Conservation (phyloP, 345 rosid species). For the Lenwebbia sp. region DNA sequence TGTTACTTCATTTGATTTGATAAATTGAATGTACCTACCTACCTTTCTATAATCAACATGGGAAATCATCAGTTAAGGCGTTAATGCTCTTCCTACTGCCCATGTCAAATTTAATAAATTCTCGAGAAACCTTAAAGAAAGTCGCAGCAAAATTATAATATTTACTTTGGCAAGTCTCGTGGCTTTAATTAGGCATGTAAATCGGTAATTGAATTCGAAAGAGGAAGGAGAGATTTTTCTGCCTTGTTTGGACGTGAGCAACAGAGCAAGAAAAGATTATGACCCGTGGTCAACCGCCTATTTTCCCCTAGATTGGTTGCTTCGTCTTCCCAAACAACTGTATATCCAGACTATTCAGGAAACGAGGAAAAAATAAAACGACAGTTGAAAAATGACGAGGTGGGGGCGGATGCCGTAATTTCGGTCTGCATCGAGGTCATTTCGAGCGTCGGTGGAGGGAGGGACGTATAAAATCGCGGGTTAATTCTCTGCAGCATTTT, state of each 20-base stretch:
- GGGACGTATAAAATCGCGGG: not conserved
- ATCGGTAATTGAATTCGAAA: not conserved
- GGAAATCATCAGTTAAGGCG: accelerated
- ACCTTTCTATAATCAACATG: not conserved
- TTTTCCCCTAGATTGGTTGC: not conserved
- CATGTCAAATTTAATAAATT: not conserved
- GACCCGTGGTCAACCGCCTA: not conserved
- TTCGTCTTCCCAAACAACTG: not conserved
- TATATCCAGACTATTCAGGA: not conserved
- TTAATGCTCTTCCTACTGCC: not conserved
- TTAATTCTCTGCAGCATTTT: not conserved
- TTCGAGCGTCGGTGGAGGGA: not conserved
- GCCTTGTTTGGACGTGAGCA: not conserved
- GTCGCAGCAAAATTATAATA: accelerated
- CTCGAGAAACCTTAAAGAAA: not conserved
- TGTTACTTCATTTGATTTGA: not conserved
- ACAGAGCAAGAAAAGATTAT: not conserved
- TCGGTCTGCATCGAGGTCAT: not conserved
- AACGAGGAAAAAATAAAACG: not conserved
- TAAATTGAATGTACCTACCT: not conserved
- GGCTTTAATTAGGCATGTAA: not conserved
- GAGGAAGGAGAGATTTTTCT: not conserved
- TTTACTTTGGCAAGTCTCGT: accelerated
- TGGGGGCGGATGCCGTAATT: not conserved
- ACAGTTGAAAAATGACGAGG: not conserved